Evolutionary conservation across 352 stramenopile species (phyloP), one percentile per base, ranked within the genome.

Genomic region (Pythium sukuiense): DNA sequence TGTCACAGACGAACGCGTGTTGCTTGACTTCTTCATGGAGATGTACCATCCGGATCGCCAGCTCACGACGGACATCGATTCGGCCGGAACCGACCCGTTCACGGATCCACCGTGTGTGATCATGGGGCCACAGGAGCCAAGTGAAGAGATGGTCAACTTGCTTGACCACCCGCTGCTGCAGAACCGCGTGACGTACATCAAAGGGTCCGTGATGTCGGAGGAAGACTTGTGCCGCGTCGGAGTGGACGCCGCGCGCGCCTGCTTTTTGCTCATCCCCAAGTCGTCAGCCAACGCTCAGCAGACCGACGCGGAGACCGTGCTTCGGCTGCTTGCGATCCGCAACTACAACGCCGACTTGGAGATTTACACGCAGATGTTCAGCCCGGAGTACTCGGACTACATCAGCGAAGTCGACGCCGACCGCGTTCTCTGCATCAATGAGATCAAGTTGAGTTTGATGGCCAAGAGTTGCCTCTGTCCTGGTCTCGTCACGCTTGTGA

Each of bases 381-480:
- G 77, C 30, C 75, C 75, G 7, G 69, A 76, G n/a, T 87, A 80
- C 61, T 61, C 78, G 20, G 74, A 83, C 66, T 85, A 87, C 63
- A 83, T 87, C 63, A 87, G 69, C 45, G 77, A 83, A 18, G 71
- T 83, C 7, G 74, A 87, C 43, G 55, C 69, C n/a, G 76, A 87
- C 39, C 79, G 87, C 48, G 53, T 87, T 29, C 59, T 89, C 9
- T 89, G 79, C 64, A 67, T 89, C 59, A 73, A 87, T 59, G 71
- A 89, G 69, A 77, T 87, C 70, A 89, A 89, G 63, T 63, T 87
- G 48, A 84, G 76, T 48, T 59, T 89, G 27, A 64, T 89, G 48
- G 81, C 81, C 49, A 89, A 89, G 63, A 87, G 77, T 58, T 86
- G 76, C 55, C 59, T 89, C 20, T 89, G 76, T 35, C 79, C 81